phyloP scores from a whole-genome alignment of 2,329 filamentous ascomycete genomes.

The Westerdykella sp. region DNA sequence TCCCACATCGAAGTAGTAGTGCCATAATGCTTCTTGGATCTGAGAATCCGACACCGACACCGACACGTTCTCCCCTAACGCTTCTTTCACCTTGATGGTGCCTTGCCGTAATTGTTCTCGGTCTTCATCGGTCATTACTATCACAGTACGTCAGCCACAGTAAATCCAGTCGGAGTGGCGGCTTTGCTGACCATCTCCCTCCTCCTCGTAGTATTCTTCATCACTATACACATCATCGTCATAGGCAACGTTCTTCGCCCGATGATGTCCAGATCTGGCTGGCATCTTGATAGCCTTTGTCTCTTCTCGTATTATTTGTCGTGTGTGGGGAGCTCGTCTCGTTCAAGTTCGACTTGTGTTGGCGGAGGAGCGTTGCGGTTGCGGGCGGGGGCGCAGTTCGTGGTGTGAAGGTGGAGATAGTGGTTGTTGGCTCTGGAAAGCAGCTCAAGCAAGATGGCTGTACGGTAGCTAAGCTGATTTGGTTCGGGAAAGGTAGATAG shows the following conservation, averaged over 20 bases:
- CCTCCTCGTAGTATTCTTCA: conserved; percentile 44
- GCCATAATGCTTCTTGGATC: conserved; percentile 86
- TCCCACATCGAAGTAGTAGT: conserved; percentile 90
- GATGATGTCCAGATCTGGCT: conserved; percentile 36
- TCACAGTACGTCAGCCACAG: background rate
- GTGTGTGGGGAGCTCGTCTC: background rate
- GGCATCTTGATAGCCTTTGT: conserved; percentile 15
- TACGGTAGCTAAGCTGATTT: no score
- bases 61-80: conserved; percentile 52
- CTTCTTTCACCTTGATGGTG: conserved; percentile 59
- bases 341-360: background rate
- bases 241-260: conserved; percentile 44
- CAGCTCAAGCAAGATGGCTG: no score
- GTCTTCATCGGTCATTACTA: conserved; percentile 23
- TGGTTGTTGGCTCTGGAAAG: background rate
- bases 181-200: conserved; percentile 28
- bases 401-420: background rate
- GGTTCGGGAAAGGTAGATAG: no score
- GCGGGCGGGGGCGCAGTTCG: no score
- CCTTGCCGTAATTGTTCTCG: conserved; percentile 55
- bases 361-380: no score
- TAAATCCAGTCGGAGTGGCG: conserved; percentile 3
- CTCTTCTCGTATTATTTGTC: background rate
- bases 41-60: conserved; percentile 60
- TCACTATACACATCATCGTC: conserved; percentile 50